Conservation (phyloP, 2,329 filamentous ascomycete species). For the Fusarium cyanostomum region DNA sequence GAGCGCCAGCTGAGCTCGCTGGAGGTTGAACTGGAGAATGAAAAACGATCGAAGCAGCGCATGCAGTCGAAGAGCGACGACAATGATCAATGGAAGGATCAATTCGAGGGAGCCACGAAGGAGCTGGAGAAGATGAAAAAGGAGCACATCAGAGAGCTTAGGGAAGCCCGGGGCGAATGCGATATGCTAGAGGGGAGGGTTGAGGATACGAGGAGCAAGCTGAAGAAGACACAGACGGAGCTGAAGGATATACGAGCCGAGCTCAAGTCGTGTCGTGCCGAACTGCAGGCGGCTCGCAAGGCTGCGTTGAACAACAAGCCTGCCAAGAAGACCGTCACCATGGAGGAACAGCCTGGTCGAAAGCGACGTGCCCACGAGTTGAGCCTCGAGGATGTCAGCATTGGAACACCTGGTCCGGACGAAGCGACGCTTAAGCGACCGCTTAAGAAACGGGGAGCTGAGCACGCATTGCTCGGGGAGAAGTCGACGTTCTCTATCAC, state of each 20-base stretch:
- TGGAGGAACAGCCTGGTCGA: slow-evolving; percentile 49
- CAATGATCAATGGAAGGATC: slow-evolving; percentile 53
- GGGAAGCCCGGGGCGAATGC: slow-evolving; percentile 69
- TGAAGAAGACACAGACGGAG: slow-evolving; percentile 75
- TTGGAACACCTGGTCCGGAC: slow-evolving; percentile 58
- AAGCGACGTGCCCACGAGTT: slow-evolving; percentile 60
- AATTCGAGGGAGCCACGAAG: slow-evolving; percentile 51
- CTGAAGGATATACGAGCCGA: slow-evolving; percentile 69
- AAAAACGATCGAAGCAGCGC: slow-evolving; percentile 59
- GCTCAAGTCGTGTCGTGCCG: slow-evolving; percentile 51
- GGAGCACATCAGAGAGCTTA: slow-evolving; percentile 62
- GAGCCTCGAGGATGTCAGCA: slow-evolving; percentile 56
- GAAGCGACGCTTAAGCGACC: slow-evolving; percentile 53
- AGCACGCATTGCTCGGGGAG: slow-evolving; percentile 70
- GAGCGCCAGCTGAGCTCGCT: slow-evolving; percentile 80
- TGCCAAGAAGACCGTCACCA: slow-evolving; percentile 33
- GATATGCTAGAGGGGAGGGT: slow-evolving; percentile 76
- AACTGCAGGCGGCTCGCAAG: slow-evolving; percentile 50
- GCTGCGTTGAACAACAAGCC: slow-evolving; percentile 29
- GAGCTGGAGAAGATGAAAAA: slow-evolving; percentile 58
- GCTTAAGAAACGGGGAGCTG: slow-evolving; percentile 65
- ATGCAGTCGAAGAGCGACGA: slow-evolving; percentile 48
- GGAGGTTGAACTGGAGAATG: slow-evolving; percentile 84
- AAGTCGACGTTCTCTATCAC: slow-evolving; percentile 96
- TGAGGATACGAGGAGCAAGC: slow-evolving; percentile 65